These are phyloP conservation scores for Oxyria digyna DNA, from an alignment of 148 eudicot species.

Conservation along the genomic window DNA sequence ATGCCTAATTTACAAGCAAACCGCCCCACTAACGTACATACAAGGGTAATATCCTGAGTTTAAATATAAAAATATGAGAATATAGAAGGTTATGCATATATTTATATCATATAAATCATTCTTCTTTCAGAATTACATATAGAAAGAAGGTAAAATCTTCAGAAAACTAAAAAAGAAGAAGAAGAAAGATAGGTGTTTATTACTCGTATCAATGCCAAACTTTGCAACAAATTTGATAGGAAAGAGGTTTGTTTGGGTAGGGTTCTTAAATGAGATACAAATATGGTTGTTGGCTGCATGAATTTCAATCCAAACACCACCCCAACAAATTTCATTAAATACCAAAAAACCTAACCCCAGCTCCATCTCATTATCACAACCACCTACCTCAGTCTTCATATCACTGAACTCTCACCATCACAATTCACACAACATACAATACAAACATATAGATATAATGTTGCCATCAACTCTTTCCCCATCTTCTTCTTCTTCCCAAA, in stretches of 20 bases:
- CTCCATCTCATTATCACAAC: conserved; percentile 1
- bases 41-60: not conserved
- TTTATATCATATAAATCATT: too few species aligned
- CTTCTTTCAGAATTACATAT: too few species aligned
- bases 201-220: not conserved
- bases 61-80: too few species aligned
- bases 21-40: not conserved
- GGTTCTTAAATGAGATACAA: conserved; percentile 1
- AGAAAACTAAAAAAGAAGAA: too few species aligned
- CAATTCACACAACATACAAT: too few species aligned
- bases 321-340: conserved; percentile 9
- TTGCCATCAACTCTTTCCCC: too few species aligned
- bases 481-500: too few species aligned
- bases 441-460: too few species aligned
- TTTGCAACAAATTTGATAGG: not conserved
- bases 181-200: not conserved
- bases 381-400: not conserved
- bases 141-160: too few species aligned
- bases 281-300: conserved; percentile 4
- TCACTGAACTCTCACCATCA: not conserved
- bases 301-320: conserved; percentile 5
- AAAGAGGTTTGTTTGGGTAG: not conserved
- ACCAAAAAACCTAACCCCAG: not conserved
- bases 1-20: conserved; percentile 7
- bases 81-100: too few species aligned